A percentile compares a stretch with the other conserved stretches of the same genome.
Evolutionary conservation across 2,329 filamentous ascomycete species (phyloP).

Genomic region (Lasiodiplodia sp.): DNA sequence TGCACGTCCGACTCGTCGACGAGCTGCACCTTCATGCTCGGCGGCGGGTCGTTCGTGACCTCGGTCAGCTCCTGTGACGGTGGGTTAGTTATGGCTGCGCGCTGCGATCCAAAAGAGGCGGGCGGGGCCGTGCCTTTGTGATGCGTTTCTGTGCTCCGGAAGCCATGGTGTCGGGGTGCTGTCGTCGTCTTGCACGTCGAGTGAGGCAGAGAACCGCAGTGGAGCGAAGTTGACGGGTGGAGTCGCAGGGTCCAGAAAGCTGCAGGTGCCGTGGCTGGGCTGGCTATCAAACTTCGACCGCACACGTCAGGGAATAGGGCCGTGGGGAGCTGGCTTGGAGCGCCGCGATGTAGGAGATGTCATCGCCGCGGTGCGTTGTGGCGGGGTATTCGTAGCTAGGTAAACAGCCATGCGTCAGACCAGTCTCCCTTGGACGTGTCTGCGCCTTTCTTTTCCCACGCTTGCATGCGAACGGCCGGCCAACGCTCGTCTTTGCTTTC

Average conservation of each 20-base stretch:
- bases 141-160: slow-evolving; percentile 28
- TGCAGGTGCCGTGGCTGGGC: not conserved
- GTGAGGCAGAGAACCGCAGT: not conserved
- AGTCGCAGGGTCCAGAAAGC: slow-evolving; percentile 15
- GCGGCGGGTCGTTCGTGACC: slow-evolving; percentile 61
- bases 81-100: slow-evolving; percentile 3
- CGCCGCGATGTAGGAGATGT: slow-evolving; percentile 11
- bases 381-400: slow-evolving; percentile 18
- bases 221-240: slow-evolving; percentile 1
- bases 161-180: slow-evolving; percentile 21
- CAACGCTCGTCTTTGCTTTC: slow-evolving; percentile 6
- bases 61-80: slow-evolving; percentile 66
- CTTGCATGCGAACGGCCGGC: slow-evolving; percentile 19
- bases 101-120: not conserved
- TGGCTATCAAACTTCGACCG: slow-evolving; percentile 3
- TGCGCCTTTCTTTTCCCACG: slow-evolving; percentile 11
- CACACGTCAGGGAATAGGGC: slow-evolving; percentile 1
- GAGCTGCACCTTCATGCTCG: slow-evolving; percentile 64
- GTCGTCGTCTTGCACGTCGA: not conserved
- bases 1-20: slow-evolving; percentile 70
- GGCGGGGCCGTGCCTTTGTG: slow-evolving; percentile 19
- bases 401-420: slow-evolving; percentile 20
- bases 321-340: slow-evolving; percentile 17
- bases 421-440: slow-evolving; percentile 13
- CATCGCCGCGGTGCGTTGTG: slow-evolving; percentile 6